A percentile compares a stretch with the other conserved stretches of the same genome.
Evolutionary conservation across 176 grass and related monocot species (phyloP).

Genomic region (Cymbopogon citratus): DNA sequence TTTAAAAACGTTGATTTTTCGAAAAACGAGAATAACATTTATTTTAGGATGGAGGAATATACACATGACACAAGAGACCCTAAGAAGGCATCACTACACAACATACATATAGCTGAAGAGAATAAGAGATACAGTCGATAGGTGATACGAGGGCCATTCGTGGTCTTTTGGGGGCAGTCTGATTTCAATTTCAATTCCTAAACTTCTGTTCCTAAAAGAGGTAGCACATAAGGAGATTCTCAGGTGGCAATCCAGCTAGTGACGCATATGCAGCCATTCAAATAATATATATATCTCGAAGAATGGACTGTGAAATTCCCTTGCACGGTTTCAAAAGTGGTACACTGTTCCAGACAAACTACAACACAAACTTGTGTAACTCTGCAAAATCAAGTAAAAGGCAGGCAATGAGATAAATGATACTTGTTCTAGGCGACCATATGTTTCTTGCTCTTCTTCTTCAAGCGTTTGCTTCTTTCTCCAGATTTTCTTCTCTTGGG

Average conservation of each 20-base stretch:
- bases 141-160: no score
- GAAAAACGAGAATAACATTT: no score
- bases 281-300: no score
- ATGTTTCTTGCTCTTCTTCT: conserved; percentile 62
- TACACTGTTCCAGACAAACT: neutral
- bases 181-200: neutral
- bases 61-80: no score
- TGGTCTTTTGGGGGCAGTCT: neutral
- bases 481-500: conserved; percentile 57
- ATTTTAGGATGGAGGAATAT: no score
- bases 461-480: conserved; percentile 34
- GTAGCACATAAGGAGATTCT: neutral
- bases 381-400: conserved; percentile 20
- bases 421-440: conserved; percentile 26
- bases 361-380: neutral
- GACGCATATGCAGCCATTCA: neutral
- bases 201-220: neutral
- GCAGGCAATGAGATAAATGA: neutral
- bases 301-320: neutral
- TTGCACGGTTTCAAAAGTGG: neutral
- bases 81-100: no score
- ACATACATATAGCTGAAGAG: neutral
- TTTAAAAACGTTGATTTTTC: no score
- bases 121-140: no score
- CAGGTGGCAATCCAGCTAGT: neutral